These are phyloP conservation scores for Pichia phayaonensis DNA, from an alignment of 805 yeast genomes.

Conservation along the genomic window DNA sequence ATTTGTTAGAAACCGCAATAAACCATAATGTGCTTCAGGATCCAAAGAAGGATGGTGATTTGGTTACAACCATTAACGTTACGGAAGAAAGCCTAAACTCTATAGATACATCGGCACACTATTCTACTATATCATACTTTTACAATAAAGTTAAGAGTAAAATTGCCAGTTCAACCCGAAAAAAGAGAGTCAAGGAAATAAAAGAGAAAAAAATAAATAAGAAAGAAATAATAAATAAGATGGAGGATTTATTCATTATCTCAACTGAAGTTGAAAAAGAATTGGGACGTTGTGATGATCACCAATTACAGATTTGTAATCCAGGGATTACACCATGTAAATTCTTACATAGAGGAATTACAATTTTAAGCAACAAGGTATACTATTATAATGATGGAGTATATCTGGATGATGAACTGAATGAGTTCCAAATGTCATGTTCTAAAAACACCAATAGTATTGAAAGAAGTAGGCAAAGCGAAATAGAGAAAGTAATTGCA, in stretches of 20 bases:
- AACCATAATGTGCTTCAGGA: no score
- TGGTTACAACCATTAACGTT: background rate
- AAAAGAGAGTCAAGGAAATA: no score
- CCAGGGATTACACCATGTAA: background rate
- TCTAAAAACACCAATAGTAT: slow-evolving; percentile 1
- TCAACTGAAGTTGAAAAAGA: background rate
- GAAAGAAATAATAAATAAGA: no score
- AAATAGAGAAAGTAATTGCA: slow-evolving; percentile 17
- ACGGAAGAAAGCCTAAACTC: background rate
- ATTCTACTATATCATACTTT: background rate
- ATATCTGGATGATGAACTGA: background rate
- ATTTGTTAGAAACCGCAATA: no score
- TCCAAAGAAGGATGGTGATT: no score
- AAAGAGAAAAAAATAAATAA: no score
- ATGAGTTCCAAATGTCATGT: slow-evolving; percentile 2
- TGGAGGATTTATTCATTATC: background rate
- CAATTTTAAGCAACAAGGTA: background rate
- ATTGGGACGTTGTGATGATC: background rate
- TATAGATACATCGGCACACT: background rate
- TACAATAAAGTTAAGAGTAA: no score
- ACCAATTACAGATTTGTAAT: background rate
- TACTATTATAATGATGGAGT: background rate
- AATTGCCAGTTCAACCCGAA: background rate
- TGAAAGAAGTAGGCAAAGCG: background rate
- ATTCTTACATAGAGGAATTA: background rate